Conservation (phyloP, 2,329 filamentous ascomycete species). For the Neonectria faginata region DNA sequence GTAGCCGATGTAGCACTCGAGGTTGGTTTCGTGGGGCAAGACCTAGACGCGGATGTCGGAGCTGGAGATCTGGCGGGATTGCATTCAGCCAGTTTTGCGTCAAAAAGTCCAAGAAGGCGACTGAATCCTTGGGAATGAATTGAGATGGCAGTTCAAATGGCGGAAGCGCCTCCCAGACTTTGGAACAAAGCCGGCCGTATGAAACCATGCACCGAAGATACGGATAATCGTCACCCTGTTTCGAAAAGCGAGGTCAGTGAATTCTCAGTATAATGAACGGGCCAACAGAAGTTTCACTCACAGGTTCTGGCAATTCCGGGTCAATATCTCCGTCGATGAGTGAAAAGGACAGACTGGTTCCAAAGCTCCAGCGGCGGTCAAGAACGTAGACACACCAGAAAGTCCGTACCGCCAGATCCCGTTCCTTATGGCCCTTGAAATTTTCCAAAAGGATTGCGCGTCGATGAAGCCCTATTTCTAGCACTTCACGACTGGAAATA, state of each 20-base stretch:
- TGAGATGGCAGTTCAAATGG: conserved; percentile 50
- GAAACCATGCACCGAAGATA: conserved; percentile 62
- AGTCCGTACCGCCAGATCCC: conserved; percentile 51
- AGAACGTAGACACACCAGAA: conserved; percentile 66
- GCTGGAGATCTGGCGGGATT: conserved; percentile 57
- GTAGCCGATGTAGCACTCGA: conserved; percentile 54
- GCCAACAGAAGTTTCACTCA: conserved; percentile 24
- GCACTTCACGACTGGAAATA: conserved; percentile 57
- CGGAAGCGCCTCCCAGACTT: conserved; percentile 59
- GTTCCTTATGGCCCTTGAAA: conserved; percentile 48
- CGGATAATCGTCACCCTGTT: conserved; percentile 49
- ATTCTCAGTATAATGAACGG: background rate
- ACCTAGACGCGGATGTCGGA: conserved; percentile 54
- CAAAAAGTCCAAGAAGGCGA: conserved; percentile 54
- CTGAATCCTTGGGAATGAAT: conserved; percentile 53
- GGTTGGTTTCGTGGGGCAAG: conserved; percentile 48
- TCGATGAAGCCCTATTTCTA: conserved; percentile 62
- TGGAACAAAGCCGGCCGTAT: conserved; percentile 59
- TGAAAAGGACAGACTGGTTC: conserved; percentile 62
- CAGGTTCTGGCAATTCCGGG: conserved; percentile 59
- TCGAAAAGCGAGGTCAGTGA: background rate
- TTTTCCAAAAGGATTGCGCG: conserved; percentile 56
- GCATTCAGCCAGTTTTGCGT: conserved; percentile 60
- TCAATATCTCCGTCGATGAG: conserved; percentile 63
- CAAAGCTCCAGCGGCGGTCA: conserved; percentile 64